Evolutionary conservation across 495 filamentous ascomycete genomes (phyloP), one percentile per base, ranked within the genome.

Genomic region (Schizothecium vesticola): DNA sequence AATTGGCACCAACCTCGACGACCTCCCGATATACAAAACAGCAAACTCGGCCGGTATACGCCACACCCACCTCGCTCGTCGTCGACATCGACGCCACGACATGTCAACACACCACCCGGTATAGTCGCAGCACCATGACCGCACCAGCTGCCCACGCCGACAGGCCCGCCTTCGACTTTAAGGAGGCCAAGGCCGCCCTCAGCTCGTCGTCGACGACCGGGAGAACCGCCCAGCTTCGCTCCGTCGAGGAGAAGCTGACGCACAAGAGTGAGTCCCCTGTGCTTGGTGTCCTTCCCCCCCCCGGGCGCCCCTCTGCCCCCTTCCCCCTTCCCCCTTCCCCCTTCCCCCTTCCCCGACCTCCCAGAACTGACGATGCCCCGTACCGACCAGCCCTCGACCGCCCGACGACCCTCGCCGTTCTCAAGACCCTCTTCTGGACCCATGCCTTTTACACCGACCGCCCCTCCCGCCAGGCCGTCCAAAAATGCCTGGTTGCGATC

Each of bases 401-500:
- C 33, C 61, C 75, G 7, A 69, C 71, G 12, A 74, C 75, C 28
- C 69, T 78, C 56, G 26, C 70, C 65, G 69, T 94, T 61, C 81
- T 97, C 70, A 84, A 84, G 13, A 78, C 93, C 24, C 83, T 99
- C 43, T 91, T 97, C 80, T 84, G 86, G 74, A 97, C 92, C 43
- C 92, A 96, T 76, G 86, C 92, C 65, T 89, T 91, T 75, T 99
- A 97, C 81, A 77, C 86, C 78, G 95, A 98, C 76, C 89, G 93
- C 65, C 78, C 84, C 55, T 98, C 96, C 13, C 88, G 95, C 56
- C 85, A 85, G 71, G 94, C 92, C 21, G 92, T 91, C 22, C 88
- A 94, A 72, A 81, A 85, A 77, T 95, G 92, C 75, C 82, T 99
- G 68, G 80, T 82, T 68, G 80, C 85, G 19, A 78, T 95, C 51